Conservation (phyloP, 2,329 filamentous ascomycete genomes). For the Pestalotiopsis fici region DNA sequence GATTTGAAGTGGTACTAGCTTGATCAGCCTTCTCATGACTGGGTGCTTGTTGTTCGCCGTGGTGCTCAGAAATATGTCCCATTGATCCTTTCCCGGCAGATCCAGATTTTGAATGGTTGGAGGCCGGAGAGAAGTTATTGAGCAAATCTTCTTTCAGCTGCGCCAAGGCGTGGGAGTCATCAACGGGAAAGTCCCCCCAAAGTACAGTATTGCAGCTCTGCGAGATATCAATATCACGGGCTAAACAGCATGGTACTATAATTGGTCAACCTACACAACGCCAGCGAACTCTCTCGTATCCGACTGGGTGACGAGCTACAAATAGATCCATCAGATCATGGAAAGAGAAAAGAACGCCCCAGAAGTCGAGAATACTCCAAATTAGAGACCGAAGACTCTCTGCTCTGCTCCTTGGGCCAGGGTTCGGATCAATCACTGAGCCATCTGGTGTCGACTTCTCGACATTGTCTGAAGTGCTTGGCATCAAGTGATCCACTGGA, state of each 20-base stretch:
- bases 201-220: neutral
- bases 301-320: neutral
- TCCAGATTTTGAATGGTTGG: neutral
- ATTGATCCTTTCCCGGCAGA: neutral
- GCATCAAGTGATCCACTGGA: neutral
- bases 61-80: neutral
- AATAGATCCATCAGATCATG: neutral
- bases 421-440: neutral
- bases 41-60: neutral
- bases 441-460: neutral
- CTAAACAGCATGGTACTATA: neutral
- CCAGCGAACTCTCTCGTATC: neutral
- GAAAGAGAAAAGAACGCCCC: neutral
- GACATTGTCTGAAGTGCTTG: neutral
- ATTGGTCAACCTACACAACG: neutral
- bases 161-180: neutral
- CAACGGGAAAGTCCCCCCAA: neutral
- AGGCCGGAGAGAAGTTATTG: neutral
- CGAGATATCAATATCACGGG: neutral
- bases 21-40: neutral
- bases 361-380: neutral
- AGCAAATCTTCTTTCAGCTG: neutral
- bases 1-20: neutral
- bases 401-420: neutral
- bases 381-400: neutral